Evolutionary conservation across 2,329 filamentous ascomycete species (phyloP).

Genomic region (Plenodomus lindquistii): DNA sequence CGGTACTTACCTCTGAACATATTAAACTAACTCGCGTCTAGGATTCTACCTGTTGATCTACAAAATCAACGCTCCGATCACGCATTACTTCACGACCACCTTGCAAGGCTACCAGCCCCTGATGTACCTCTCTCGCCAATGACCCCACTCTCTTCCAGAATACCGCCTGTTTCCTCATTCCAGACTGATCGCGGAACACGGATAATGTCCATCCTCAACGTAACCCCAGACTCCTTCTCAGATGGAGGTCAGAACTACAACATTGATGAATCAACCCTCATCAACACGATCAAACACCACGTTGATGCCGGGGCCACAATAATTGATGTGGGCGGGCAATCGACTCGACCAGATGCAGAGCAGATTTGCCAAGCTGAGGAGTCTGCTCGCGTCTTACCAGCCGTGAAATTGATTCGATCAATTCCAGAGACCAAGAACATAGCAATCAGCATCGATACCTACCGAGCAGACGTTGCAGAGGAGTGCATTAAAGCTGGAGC

Average conservation of each 20-base stretch:
- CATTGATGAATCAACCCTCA: slow-evolving; percentile 54
- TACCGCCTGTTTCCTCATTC: slow-evolving; percentile 32
- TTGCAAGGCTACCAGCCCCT: slow-evolving; percentile 38
- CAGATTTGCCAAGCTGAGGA: slow-evolving; percentile 76
- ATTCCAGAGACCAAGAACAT: slow-evolving; percentile 65
- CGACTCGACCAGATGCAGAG: slow-evolving; percentile 75
- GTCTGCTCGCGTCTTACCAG: slow-evolving; percentile 74
- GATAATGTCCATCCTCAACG: slow-evolving; percentile 92
- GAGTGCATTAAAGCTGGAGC: slow-evolving; percentile 77
- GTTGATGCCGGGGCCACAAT: slow-evolving; percentile 75
- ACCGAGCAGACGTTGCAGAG: slow-evolving; percentile 80
- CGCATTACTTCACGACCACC: slow-evolving; percentile 36
- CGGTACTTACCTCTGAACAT: not conserved
- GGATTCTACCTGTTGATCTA: slow-evolving; percentile 30
- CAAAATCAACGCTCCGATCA: slow-evolving; percentile 51
- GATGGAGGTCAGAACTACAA: slow-evolving; percentile 69
- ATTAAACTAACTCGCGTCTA: slow-evolving; percentile 14
- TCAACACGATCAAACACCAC: slow-evolving; percentile 62
- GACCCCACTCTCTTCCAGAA: slow-evolving; percentile 42
- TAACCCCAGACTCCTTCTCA: slow-evolving; percentile 96
- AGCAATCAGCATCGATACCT: slow-evolving; percentile 91
- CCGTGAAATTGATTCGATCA: slow-evolving; percentile 72
- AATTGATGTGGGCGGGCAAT: slow-evolving; percentile 92
- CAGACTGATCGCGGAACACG: slow-evolving; percentile 58
- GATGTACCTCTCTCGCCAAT: slow-evolving; percentile 45